A percentile compares a stretch with the other conserved stretches of the same genome.
These are phyloP conservation scores for Stachybotrys chartarum DNA, from an alignment of 2,329 filamentous ascomycete genomes.

Conservation along the genomic window DNA sequence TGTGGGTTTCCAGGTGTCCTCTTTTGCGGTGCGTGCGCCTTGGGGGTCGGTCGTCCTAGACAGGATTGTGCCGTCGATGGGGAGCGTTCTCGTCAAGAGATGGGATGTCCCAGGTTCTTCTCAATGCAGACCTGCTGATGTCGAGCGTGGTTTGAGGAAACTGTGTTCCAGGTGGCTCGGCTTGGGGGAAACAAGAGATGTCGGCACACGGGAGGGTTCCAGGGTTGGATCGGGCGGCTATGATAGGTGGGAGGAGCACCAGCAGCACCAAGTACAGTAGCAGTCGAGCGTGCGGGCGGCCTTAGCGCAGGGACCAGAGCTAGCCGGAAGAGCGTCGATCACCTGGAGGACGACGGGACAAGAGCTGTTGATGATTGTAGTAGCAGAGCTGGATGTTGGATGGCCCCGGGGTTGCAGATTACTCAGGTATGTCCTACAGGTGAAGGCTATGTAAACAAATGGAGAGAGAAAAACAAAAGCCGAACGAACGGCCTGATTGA, in stretches of 20 bases:
- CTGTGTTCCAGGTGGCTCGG: neutral
- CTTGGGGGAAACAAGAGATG: neutral
- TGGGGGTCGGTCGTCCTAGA: too few species aligned
- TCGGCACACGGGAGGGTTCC: neutral
- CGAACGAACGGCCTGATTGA: neutral
- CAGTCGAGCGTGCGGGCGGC: neutral
- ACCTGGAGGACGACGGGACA: too few species aligned
- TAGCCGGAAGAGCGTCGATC: neutral
- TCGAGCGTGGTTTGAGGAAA: neutral
- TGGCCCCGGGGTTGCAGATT: too few species aligned
- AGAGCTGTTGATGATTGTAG: too few species aligned
- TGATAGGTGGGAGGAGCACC: neutral
- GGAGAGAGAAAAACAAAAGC: neutral
- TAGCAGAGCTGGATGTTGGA: too few species aligned
- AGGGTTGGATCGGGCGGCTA: neutral
- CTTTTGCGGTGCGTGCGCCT: neutral
- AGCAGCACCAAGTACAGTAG: neutral
- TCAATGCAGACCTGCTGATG: constrained; percentile 17
- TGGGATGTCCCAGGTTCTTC: neutral
- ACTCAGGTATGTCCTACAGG: too few species aligned
- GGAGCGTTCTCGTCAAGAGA: too few species aligned
- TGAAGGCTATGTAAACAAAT: neutral
- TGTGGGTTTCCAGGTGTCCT: neutral
- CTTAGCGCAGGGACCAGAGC: neutral
- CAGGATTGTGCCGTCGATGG: too few species aligned